Percentiles rank a stretch among this genome's conserved stretches.
These are phyloP conservation scores for Neonectria punicea DNA, from an alignment of 2,329 filamentous ascomycete species.

Conservation along the genomic window DNA sequence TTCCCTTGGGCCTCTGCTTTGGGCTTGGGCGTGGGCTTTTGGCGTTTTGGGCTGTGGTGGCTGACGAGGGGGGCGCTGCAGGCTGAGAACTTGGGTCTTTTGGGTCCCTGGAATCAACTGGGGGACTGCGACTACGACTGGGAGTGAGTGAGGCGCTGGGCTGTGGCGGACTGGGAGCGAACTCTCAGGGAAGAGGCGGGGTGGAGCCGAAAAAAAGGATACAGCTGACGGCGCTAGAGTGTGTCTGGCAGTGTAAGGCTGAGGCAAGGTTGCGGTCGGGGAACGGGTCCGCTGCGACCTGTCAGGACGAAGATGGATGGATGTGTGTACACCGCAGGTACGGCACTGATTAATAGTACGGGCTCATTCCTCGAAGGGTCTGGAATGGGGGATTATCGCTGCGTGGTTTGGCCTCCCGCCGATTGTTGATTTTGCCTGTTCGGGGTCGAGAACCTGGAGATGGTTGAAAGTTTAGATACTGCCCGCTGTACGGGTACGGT, in stretches of 20 bases:
- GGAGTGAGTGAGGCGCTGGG: conserved; percentile 13
- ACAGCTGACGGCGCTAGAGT: conserved; percentile 39
- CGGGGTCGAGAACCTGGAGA: not conserved
- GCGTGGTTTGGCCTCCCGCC: not conserved
- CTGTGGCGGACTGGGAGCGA: conserved; percentile 2
- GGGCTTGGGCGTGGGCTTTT: conserved; percentile 12
- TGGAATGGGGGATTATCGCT: not conserved
- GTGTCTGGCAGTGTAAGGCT: conserved; percentile 40
- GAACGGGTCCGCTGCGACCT: conserved; percentile 1
- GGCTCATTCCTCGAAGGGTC: not conserved
- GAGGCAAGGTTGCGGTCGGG: conserved; percentile 31
- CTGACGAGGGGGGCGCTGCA: conserved; percentile 32
- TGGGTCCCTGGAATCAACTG: conserved; percentile 6
- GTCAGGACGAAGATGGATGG: conserved; percentile 13
- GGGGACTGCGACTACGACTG: conserved; percentile 1
- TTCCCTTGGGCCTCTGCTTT: conserved; percentile 1
- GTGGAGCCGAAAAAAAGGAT: conserved; percentile 22
- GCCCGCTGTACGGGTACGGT: not conserved
- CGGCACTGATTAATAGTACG: not conserved
- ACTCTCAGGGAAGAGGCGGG: conserved; percentile 21
- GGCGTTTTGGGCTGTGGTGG: conserved; percentile 33
- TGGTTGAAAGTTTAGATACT: not conserved
- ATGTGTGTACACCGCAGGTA: not conserved
- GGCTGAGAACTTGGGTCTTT: conserved; percentile 14
- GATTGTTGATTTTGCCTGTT: not conserved